Base-by-base conservation (phyloP, 495 filamentous ascomycete species). In the Penicillium odoratum region DNA sequence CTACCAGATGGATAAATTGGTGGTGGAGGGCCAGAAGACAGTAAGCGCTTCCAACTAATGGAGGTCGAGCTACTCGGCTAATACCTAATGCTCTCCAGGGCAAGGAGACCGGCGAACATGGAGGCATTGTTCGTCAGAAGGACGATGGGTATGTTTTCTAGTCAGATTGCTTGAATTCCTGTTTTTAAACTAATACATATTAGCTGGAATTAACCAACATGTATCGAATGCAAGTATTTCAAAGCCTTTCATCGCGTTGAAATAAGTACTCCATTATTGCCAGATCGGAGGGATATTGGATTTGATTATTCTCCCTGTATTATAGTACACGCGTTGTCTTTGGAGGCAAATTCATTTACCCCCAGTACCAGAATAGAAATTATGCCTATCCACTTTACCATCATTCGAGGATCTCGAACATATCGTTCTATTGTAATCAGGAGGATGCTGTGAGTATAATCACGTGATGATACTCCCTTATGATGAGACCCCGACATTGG, bases 1-100 rank as follows among this genome's bases (percentile, higher is more conserved):
- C 73, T 98, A 89, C 76, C 89, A 96, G 75, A 64, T 94, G 64
- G 92, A 98, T 72, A 79, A 86, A 67, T 83, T 98, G 68, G 94
- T 98, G 26, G 92, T 98, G 6, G 94, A 98, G 69, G 93, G 93
- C 18, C 88, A 90, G 57, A 86, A 86, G 69, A 78, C 78, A 43
- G 79, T 82, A 68, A 61, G 76, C 59, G 5, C 53, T 43, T 25
- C 42, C 29, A 48, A 13, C 26, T 30, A 47, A n/a, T 29, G 8
- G 21, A n/a, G 3, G 21, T 47, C 26, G 18, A 25, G 26, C 28
- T 30, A 15, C 26, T 48, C 46, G 15, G 53, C 40, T 36, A 47
- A 55, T 33, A 51, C 18, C 8, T 30, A 26, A 42, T 16, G 33
- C 33, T 55, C 21, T 57, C 31, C 49, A 91, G 88, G 91, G 91